A percentile compares a stretch with the other conserved stretches of the same genome.
Conservation (phyloP, 2,329 filamentous ascomycete species). For the Helicocarpus griseus region DNA sequence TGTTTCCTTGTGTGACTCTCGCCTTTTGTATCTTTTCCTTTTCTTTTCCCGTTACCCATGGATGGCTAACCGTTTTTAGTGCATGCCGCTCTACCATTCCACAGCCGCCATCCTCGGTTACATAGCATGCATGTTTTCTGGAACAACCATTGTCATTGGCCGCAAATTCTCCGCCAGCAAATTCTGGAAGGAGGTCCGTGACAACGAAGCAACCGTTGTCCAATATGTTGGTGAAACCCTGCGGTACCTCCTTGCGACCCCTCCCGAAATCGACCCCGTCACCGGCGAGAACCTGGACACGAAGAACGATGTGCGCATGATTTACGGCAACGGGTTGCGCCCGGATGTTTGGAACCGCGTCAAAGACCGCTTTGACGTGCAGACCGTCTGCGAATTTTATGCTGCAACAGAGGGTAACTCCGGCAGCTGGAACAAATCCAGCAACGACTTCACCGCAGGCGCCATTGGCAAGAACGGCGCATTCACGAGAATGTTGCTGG, state of each 20-base stretch:
- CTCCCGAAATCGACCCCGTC: slow-evolving; percentile 49
- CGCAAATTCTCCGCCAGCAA: slow-evolving; percentile 66
- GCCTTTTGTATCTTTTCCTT: background rate
- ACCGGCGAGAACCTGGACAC: slow-evolving; percentile 62
- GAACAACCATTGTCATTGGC: slow-evolving; percentile 60
- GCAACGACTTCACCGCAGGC: slow-evolving; percentile 64
- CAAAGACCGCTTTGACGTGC: slow-evolving; percentile 69
- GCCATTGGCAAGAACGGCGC: slow-evolving; percentile 66
- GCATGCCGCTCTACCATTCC: slow-evolving; percentile 84
- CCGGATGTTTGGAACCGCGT: slow-evolving; percentile 80
- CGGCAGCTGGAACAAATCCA: slow-evolving; percentile 61
- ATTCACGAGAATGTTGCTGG: slow-evolving; percentile 48
- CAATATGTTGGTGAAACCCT: slow-evolving; percentile 87
- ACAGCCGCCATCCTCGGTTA: slow-evolving; percentile 66
- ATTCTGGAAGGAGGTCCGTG: slow-evolving; percentile 70
- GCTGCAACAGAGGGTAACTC: slow-evolving; percentile 63
- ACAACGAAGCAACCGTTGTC: slow-evolving; percentile 60
- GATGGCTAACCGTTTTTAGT: slow-evolving; percentile 37
- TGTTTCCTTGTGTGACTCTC: background rate
- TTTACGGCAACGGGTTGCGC: slow-evolving; percentile 76
- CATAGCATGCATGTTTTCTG: slow-evolving; percentile 47
- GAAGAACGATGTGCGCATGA: slow-evolving; percentile 61
- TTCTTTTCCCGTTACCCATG: slow-evolving; percentile 5
- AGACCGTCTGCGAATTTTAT: slow-evolving; percentile 70
- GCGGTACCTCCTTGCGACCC: slow-evolving; percentile 65